Percentiles rank a stretch among this genome's conserved stretches.
phyloP scores from a whole-genome alignment of 2,329 filamentous ascomycete species.

The Diaporthe eres region DNA sequence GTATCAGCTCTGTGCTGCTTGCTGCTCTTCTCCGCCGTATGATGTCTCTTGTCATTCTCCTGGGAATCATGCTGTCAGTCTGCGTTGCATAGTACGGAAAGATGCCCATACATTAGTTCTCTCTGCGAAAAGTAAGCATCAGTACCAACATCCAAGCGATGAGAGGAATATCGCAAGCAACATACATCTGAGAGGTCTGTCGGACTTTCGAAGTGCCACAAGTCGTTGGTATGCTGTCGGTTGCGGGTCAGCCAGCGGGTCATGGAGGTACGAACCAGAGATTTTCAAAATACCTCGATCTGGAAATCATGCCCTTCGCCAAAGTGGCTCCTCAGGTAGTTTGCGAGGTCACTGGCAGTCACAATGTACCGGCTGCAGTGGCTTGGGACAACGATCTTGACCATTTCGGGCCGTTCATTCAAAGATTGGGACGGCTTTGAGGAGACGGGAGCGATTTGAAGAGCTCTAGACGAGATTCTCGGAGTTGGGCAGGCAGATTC shows the following conservation, averaged over 20 bases:
- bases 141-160: neutral
- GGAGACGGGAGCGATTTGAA: too few relatives aligned
- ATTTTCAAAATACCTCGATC: conserved; percentile 25
- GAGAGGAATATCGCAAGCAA: too few relatives aligned
- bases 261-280: too few relatives aligned
- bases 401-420: conserved; percentile 1
- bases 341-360: conserved; percentile 18
- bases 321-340: conserved; percentile 32
- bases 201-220: conserved; percentile 40
- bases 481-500: neutral
- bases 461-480: neutral
- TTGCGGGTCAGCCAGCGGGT: neutral
- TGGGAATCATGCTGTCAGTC: too few relatives aligned
- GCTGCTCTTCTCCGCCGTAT: too few relatives aligned
- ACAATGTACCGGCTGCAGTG: conserved; percentile 38
- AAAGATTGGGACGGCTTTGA: neutral
- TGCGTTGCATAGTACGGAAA: too few relatives aligned
- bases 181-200: conserved; percentile 32
- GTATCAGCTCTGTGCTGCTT: too few relatives aligned
- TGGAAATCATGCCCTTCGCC: conserved; percentile 37
- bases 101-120: conserved; percentile 13
- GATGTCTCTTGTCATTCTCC: too few relatives aligned
- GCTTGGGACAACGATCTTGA: conserved; percentile 35
- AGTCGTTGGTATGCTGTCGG: conserved; percentile 38
- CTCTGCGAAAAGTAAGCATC: neutral